phyloP scores from a whole-genome alignment of 1,139 yeast genomes.

The Blastobotrys ciferrii region DNA sequence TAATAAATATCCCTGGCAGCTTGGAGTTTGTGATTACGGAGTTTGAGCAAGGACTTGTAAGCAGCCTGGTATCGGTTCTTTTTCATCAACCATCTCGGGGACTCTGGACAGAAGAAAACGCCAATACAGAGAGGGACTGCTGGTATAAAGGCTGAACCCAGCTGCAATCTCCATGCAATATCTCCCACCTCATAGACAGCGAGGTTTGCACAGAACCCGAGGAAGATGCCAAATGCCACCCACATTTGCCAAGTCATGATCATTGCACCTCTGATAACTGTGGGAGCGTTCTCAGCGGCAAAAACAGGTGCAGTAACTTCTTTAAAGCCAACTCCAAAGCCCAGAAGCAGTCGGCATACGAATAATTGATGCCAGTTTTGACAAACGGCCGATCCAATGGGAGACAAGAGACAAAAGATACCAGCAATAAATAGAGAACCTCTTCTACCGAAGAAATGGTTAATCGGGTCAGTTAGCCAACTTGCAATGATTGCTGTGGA shows the following conservation, averaged over 20 bases:
- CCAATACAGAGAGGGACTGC: constrained; percentile 29
- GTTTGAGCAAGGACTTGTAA: constrained; percentile 47
- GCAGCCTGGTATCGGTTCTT: constrained; percentile 58
- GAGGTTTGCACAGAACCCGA: constrained; percentile 68
- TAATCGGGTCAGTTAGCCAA: constrained; percentile 69
- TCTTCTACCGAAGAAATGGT: constrained; percentile 63
- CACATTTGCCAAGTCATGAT: constrained; percentile 88
- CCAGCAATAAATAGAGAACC: constrained; percentile 71
- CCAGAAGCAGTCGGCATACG: constrained; percentile 66
- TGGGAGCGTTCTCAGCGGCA: constrained; percentile 78
- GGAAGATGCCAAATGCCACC: constrained; percentile 81
- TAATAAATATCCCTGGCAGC: constrained; percentile 77
- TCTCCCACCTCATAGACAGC: constrained; percentile 53
- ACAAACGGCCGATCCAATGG: constrained; percentile 54
- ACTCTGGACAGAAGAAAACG: constrained; percentile 30
- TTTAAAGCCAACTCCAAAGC: constrained; percentile 77
- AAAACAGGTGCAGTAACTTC: constrained; percentile 82
- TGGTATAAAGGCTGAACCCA: constrained; percentile 32
- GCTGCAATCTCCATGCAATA: constrained; percentile 31
- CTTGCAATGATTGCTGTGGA: constrained; percentile 67
- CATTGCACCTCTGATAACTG: constrained; percentile 68
- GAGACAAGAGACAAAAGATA: constrained; percentile 44
- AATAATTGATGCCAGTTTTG: constrained; percentile 72
- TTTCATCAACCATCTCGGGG: constrained; percentile 73
- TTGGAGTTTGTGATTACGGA: constrained; percentile 52